phyloP scores from a whole-genome alignment of 768 basidiomycete genomes.

The Calocybe indica region DNA sequence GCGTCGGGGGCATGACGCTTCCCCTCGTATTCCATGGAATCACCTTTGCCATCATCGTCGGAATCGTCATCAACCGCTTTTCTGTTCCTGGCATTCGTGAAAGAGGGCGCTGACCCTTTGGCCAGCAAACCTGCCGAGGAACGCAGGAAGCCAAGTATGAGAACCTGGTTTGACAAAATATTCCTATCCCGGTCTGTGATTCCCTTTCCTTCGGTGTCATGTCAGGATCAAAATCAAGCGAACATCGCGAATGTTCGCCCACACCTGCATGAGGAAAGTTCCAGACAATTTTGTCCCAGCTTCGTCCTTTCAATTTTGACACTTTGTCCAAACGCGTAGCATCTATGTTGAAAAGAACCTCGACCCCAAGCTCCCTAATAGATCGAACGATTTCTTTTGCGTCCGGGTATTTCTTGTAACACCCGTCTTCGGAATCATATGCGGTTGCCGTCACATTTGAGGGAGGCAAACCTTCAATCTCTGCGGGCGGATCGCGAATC shows the following conservation, averaged over 20 bases:
- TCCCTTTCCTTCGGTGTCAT: conserved; percentile 56
- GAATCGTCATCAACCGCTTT: conserved; percentile 42
- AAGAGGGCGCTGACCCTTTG: conserved; percentile 46
- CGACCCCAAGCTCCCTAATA: conserved; percentile 54
- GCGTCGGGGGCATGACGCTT: conserved; percentile 9
- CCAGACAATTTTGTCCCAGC: conserved; percentile 82
- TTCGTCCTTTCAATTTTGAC: conserved; percentile 48
- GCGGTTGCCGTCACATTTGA: conserved; percentile 79
- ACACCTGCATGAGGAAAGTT: conserved; percentile 96
- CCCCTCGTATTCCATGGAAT: conserved; percentile 20
- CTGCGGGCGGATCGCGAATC: conserved; percentile 39
- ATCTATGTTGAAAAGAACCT: conserved; percentile 78
- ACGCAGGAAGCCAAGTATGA: conserved; percentile 77
- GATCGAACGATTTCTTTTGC: conserved; percentile 50
- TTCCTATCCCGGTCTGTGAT: conserved; percentile 93
- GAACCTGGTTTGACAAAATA: conserved; percentile 80
- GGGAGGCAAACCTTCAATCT: conserved; percentile 48
- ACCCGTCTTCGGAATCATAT: conserved; percentile 73
- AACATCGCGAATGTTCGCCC: conserved; percentile 12
- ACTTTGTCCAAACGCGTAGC: conserved; percentile 70
- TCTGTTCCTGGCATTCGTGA: conserved; percentile 33
- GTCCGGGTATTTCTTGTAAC: conserved; percentile 79
- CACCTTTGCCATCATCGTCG: conserved; percentile 33
- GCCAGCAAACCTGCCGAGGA: conserved; percentile 60
- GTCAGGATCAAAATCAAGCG: conserved; percentile 1